These are phyloP conservation scores for Suillus luteus DNA, from an alignment of 768 basidiomycete genomes.

Conservation along the genomic window DNA sequence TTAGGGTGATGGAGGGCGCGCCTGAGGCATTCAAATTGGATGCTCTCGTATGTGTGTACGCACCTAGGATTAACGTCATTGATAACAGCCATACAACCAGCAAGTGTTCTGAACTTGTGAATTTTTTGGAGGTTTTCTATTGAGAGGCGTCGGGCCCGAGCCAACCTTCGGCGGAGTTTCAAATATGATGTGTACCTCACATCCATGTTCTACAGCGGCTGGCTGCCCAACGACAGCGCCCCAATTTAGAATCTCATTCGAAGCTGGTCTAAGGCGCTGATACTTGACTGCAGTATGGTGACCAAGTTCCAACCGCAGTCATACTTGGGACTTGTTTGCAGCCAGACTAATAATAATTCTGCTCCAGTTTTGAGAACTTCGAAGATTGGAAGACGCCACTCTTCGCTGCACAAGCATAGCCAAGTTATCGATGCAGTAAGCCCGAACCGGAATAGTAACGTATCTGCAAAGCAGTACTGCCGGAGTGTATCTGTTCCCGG, in stretches of 20 bases:
- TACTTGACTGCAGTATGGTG: too few relatives aligned
- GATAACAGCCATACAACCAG: too few relatives aligned
- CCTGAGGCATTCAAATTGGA: neutral
- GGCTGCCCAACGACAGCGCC: too few relatives aligned
- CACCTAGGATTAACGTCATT: neutral
- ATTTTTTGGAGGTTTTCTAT: too few relatives aligned
- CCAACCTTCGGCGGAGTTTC: too few relatives aligned
- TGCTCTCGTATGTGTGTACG: neutral
- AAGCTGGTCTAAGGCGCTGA: too few relatives aligned
- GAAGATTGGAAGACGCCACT: neutral
- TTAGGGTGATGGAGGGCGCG: neutral
- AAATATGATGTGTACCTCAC: too few relatives aligned
- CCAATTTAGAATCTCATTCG: too few relatives aligned
- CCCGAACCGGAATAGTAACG: neutral
- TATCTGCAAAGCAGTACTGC: neutral
- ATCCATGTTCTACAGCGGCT: too few relatives aligned
- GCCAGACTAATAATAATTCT: neutral
- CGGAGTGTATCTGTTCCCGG: neutral
- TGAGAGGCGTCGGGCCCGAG: too few relatives aligned
- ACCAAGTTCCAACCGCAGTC: neutral
- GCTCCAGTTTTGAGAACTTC: neutral
- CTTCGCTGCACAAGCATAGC: constrained; percentile 47
- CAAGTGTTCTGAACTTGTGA: too few relatives aligned
- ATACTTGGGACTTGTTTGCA: neutral
- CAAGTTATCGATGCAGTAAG: neutral